A percentile compares a stretch with the other conserved stretches of the same genome.
phyloP scores from a whole-genome alignment of 306 rosid genomes.

The Dalbergia cultrata region DNA sequence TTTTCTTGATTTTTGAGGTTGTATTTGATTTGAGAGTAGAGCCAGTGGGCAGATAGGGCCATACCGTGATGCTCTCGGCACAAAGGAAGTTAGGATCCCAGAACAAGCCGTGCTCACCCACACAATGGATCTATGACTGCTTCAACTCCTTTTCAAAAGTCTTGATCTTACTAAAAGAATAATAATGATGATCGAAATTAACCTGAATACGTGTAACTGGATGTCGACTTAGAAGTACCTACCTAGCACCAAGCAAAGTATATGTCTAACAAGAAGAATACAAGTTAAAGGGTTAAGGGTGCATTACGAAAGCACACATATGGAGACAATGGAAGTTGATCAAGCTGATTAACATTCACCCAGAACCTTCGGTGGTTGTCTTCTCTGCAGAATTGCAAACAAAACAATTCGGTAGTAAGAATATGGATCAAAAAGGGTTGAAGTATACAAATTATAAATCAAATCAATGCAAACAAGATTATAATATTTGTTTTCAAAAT shows the following conservation, averaged over 20 bases:
- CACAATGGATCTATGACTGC: background rate
- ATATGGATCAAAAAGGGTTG: constrained; percentile 1
- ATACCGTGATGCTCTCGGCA: background rate
- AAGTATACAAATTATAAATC: constrained; percentile 15
- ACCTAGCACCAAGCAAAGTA: constrained; percentile 16
- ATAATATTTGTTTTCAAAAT: background rate
- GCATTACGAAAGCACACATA: constrained; percentile 21
- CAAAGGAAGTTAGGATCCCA: background rate
- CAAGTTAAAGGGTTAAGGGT: constrained; percentile 23
- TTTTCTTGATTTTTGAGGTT: constrained; percentile 4
- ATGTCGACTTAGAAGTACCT: constrained; percentile 30
- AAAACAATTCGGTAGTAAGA: constrained; percentile 18
- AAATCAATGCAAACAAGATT: constrained; percentile 20
- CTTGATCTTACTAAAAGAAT: background rate
- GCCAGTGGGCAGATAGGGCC: background rate
- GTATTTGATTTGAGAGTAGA: background rate
- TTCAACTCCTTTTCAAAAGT: background rate
- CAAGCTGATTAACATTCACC: constrained; percentile 36
- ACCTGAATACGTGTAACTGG: constrained; percentile 32
- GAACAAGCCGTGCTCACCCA: background rate
- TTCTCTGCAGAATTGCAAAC: constrained; percentile 56
- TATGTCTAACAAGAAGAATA: constrained; percentile 34
- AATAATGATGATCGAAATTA: constrained; percentile 28
- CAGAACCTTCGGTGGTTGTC: constrained; percentile 51
- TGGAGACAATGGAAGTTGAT: constrained; percentile 37